Conservation (phyloP, 345 rosid genomes). For the Rhodomyrtus tomentosa region DNA sequence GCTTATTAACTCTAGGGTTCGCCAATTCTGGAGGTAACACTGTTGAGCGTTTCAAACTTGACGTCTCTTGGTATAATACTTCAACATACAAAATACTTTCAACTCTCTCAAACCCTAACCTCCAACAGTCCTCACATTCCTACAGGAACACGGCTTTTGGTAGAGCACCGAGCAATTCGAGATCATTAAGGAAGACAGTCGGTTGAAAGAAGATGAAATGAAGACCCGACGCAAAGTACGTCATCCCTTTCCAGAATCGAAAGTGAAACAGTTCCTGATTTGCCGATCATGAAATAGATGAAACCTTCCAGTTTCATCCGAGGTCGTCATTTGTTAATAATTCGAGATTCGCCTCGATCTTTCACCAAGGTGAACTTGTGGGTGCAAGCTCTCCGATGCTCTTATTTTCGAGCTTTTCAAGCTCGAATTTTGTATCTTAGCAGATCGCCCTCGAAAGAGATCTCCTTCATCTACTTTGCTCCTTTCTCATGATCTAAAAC, state of each 20-base stretch:
- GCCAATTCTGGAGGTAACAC: too few relatives aligned
- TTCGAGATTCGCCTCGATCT: background rate
- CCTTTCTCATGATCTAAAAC: background rate
- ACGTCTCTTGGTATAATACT: background rate
- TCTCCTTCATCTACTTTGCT: background rate
- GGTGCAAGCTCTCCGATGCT: background rate
- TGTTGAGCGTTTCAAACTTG: too few relatives aligned
- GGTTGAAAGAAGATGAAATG: background rate
- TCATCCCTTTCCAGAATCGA: background rate
- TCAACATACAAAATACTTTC: background rate
- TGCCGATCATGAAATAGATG: background rate
- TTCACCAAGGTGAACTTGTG: background rate
- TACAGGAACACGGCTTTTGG: background rate
- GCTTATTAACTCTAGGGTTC: too few relatives aligned
- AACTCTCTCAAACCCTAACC: too few relatives aligned
- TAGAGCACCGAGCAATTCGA: background rate
- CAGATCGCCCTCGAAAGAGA: background rate
- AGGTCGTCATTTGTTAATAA: background rate
- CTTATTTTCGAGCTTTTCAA: background rate
- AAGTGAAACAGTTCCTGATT: background rate
- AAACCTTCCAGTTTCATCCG: background rate
- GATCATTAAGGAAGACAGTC: background rate
- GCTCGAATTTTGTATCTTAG: background rate
- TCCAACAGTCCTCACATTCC: background rate
- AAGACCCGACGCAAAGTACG: background rate